Conservation (phyloP, 73 alveolate species). For the Paramecium sonneborni region DNA sequence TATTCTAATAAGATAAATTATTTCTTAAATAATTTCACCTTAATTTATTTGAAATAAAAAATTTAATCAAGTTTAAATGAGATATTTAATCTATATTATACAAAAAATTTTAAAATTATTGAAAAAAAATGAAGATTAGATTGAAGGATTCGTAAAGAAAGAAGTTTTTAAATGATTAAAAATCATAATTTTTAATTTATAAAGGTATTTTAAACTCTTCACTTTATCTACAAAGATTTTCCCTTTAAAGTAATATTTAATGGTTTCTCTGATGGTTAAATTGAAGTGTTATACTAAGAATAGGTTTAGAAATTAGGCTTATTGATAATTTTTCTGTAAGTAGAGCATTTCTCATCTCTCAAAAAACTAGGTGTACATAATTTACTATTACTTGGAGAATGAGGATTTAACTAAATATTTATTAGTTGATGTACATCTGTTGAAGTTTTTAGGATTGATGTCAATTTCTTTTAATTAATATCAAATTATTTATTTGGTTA, state of each 20-base stretch:
- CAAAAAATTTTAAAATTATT: background rate
- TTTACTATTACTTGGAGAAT: background rate
- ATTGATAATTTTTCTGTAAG: background rate
- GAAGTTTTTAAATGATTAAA: background rate
- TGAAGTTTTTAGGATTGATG: background rate
- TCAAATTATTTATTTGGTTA: background rate
- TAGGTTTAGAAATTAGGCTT: background rate
- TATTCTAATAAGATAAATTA: too few species aligned
- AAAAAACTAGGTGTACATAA: background rate
- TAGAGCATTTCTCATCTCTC: background rate
- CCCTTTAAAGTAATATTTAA: background rate
- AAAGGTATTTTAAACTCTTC: background rate
- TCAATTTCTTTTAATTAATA: background rate
- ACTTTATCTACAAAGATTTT: background rate
- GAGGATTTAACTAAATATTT: background rate
- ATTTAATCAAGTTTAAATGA: too few species aligned
- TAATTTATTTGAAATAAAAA: too few species aligned
- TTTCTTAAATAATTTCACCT: too few species aligned
- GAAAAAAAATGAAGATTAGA: background rate
- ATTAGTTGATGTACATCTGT: conserved; percentile 1
- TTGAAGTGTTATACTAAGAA: background rate
- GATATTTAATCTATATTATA: too few species aligned
- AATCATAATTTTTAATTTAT: background rate
- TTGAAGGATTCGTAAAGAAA: background rate
- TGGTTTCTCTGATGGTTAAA: background rate